phyloP scores from a whole-genome alignment of 768 basidiomycete genomes.

The Boletus rex-veris region DNA sequence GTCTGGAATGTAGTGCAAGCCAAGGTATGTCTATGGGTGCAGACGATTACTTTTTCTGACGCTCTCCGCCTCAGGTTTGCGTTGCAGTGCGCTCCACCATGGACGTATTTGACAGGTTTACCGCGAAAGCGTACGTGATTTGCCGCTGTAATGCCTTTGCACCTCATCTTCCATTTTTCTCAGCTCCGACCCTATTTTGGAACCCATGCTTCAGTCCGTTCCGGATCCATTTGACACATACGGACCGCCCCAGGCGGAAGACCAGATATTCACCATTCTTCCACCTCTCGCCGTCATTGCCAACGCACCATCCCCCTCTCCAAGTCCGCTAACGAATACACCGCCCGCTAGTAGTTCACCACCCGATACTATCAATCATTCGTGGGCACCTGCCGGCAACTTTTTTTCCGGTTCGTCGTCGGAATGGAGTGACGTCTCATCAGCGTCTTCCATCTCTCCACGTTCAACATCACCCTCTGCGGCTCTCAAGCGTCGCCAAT shows the following conservation, averaged over 20 bases:
- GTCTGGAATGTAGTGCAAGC: conserved; percentile 91
- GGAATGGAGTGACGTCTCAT: conserved; percentile 51
- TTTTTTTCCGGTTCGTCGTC: conserved; percentile 50
- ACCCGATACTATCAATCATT: conserved; percentile 33
- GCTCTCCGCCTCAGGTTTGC: conserved; percentile 50
- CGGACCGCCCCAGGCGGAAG: conserved; percentile 81
- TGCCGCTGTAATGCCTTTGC: conserved; percentile 1
- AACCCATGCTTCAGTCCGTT: conserved; percentile 84
- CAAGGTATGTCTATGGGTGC: conserved; percentile 49
- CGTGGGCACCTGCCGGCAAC: conserved; percentile 51
- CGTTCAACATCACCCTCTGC: conserved; percentile 52
- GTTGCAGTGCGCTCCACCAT: conserved; percentile 85
- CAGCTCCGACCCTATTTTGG: conserved; percentile 85
- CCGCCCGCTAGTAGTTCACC: conserved; percentile 37
- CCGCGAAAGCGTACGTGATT: conserved; percentile 67
- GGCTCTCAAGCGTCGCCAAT: conserved; percentile 45
- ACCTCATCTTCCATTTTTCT: conserved; percentile 10
- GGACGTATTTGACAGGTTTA: conserved; percentile 87
- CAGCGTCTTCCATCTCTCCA: conserved; percentile 41
- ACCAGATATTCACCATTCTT: conserved; percentile 91
- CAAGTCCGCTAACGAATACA: conserved; percentile 53
- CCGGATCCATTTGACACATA: conserved; percentile 95
- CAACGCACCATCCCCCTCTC: conserved; percentile 55
- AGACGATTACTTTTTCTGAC: conserved; percentile 8
- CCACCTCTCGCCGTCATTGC: conserved; percentile 79